A percentile compares a stretch with the other conserved stretches of the same genome.
phyloP scores from a whole-genome alignment of 2,329 filamentous ascomycete genomes.

The Decorospora gaudefroyi region DNA sequence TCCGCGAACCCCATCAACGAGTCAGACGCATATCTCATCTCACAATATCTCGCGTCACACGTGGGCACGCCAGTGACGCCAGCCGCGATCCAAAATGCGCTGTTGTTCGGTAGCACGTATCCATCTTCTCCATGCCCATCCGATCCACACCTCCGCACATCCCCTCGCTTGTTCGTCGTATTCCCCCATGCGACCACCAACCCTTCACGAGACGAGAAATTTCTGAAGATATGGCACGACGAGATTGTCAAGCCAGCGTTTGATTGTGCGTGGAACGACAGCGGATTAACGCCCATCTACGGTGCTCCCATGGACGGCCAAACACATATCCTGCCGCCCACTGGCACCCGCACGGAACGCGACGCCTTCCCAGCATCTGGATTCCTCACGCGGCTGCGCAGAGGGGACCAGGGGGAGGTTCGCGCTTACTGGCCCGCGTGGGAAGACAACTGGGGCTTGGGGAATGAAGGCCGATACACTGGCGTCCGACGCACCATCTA shows the following conservation, averaged over 20 bases:
- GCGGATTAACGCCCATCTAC: slow-evolving; percentile 3
- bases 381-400: slow-evolving; percentile 5
- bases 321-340: slow-evolving; percentile 2
- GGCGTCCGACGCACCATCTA: slow-evolving; percentile 7
- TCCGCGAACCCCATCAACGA: slow-evolving; percentile 10
- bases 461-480: slow-evolving; percentile 9
- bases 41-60: neutral
- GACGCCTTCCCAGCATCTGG: slow-evolving; percentile 7
- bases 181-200: slow-evolving; percentile 20
- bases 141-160: neutral
- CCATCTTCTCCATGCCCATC: too few species aligned
- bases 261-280: slow-evolving; percentile 23
- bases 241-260: slow-evolving; percentile 27
- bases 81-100: slow-evolving; percentile 5
- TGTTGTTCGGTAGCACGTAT: slow-evolving; percentile 20
- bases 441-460: slow-evolving; percentile 2
- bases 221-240: slow-evolving; percentile 28
- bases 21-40: slow-evolving; percentile 13
- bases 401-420: neutral
- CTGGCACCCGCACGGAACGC: neutral
- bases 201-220: slow-evolving; percentile 2
- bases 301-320: neutral
- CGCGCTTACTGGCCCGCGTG: slow-evolving; percentile 18
- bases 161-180: slow-evolving; percentile 22
- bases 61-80: neutral